Evolutionary conservation across 495 filamentous ascomycete genomes (phyloP).

Genomic region (Aspergillus egyptiacus): DNA sequence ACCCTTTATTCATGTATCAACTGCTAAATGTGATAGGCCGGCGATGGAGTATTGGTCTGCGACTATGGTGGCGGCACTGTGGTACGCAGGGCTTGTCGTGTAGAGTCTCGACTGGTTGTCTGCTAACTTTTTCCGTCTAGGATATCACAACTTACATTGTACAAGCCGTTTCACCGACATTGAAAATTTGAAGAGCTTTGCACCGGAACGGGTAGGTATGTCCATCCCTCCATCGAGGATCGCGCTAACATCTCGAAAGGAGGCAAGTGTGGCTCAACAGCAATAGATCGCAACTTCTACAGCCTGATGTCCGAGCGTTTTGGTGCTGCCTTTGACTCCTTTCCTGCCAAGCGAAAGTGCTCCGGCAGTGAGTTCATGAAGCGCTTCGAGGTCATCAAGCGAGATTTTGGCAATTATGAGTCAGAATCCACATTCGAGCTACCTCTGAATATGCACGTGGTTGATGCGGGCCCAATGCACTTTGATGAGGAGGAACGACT

Average conservation of each 20-base stretch:
- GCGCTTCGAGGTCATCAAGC: constrained; percentile 21
- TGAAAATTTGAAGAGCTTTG: constrained; percentile 23
- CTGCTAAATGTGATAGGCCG: no score
- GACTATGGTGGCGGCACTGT: constrained; percentile 39
- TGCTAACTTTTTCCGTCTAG: neutral
- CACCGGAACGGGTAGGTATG: constrained; percentile 11
- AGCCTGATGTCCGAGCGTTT: constrained; percentile 34
- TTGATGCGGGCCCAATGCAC: neutral
- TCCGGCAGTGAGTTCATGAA: constrained; percentile 22
- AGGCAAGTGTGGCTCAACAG: constrained; percentile 49
- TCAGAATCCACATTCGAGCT: constrained; percentile 10
- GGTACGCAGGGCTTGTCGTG: constrained; percentile 4
- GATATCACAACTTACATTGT: constrained; percentile 36
- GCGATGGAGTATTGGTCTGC: constrained; percentile 20
- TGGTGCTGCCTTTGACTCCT: constrained; percentile 17
- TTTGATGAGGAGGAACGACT: constrained; percentile 11
- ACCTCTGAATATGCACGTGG: constrained; percentile 2
- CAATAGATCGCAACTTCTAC: constrained; percentile 45
- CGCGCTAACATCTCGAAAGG: no score
- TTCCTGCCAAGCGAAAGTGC: constrained; percentile 9
- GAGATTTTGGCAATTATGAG: constrained; percentile 14
- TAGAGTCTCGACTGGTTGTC: neutral
- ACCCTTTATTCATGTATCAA: no score
- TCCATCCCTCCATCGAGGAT: no score
- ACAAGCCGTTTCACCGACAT: constrained; percentile 17